phyloP scores from a whole-genome alignment of 139 green algal species.

The Chlamydomonas schloesseri region DNA sequence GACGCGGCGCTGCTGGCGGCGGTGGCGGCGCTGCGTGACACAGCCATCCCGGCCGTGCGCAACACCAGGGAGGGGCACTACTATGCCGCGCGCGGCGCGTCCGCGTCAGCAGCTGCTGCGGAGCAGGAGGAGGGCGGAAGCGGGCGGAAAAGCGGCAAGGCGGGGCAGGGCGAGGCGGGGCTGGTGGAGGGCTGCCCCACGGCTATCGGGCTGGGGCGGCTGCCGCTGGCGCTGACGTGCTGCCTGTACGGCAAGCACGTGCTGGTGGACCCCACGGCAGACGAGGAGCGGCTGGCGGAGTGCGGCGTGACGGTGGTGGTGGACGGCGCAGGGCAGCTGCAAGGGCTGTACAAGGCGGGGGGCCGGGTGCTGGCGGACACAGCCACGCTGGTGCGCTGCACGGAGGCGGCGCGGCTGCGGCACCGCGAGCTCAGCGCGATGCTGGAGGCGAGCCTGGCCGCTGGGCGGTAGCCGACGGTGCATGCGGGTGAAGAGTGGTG shows the following conservation, averaged over 20 bases:
- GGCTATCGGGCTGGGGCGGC: conserved; percentile 27
- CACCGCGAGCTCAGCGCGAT: conserved; percentile 56
- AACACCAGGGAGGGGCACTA: conserved; percentile 63
- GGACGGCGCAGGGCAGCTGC: conserved; percentile 60
- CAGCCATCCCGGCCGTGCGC: conserved; percentile 56
- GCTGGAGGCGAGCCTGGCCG: conserved; percentile 42
- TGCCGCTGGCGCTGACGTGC: conserved; percentile 64
- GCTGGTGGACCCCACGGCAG: conserved; percentile 75
- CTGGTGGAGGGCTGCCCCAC: background rate
- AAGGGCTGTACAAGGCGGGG: conserved; percentile 68
- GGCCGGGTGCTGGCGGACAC: conserved; percentile 42
- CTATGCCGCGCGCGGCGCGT: background rate
- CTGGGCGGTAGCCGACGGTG: background rate
- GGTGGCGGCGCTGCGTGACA: conserved; percentile 66
- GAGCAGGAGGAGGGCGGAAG: background rate
- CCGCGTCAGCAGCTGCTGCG: background rate
- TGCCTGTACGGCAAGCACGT: conserved; percentile 63
- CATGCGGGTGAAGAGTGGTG: too few relatives aligned
- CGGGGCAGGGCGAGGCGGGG: background rate
- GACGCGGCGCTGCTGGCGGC: conserved; percentile 78
- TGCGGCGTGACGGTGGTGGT: conserved; percentile 62
- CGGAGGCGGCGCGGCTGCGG: conserved; percentile 59
- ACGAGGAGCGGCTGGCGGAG: conserved; percentile 76
- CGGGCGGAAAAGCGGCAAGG: background rate
- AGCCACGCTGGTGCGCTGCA: conserved; percentile 54